These are phyloP conservation scores for Erysiphe pulchra DNA, from an alignment of 2,329 filamentous ascomycete species.

Conservation along the genomic window DNA sequence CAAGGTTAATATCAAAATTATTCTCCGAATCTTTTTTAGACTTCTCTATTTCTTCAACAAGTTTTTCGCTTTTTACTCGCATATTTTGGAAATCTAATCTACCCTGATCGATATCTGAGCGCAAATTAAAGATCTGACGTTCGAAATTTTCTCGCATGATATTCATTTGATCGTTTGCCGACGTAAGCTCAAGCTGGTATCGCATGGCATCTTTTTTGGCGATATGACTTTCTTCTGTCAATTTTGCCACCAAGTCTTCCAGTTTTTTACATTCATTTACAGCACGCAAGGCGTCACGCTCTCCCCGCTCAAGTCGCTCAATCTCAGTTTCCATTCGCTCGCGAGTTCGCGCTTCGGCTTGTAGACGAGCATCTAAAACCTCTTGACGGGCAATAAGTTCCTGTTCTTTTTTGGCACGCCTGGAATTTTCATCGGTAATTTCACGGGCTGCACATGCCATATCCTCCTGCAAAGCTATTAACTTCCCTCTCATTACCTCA, in stretches of 20 bases:
- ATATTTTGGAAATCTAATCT: slow-evolving; percentile 58
- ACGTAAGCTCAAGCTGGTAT: slow-evolving; percentile 59
- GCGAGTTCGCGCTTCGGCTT: slow-evolving; percentile 44
- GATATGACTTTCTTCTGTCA: slow-evolving; percentile 36
- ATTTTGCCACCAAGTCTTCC: slow-evolving; percentile 26
- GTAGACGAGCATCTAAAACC: slow-evolving; percentile 51
- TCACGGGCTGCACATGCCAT: slow-evolving; percentile 58
- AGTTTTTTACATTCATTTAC: slow-evolving; percentile 35
- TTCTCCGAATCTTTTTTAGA: slow-evolving; percentile 32
- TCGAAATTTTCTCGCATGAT: slow-evolving; percentile 61
- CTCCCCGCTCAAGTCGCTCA: slow-evolving; percentile 35
- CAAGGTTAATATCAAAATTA: slow-evolving; percentile 29
- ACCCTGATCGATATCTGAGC: slow-evolving; percentile 50
- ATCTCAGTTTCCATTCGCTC: slow-evolving; percentile 42
- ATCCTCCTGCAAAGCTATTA: slow-evolving; percentile 65
- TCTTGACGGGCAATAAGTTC: slow-evolving; percentile 57
- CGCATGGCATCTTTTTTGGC: slow-evolving; percentile 20
- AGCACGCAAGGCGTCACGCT: slow-evolving; percentile 37
- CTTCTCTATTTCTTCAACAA: slow-evolving; percentile 56
- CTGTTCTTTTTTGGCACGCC: slow-evolving; percentile 54
- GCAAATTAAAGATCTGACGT: slow-evolving; percentile 45
- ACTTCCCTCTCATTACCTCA: slow-evolving; percentile 61
- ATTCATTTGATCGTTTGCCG: slow-evolving; percentile 66
- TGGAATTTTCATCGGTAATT: slow-evolving; percentile 58
- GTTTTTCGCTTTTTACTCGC: slow-evolving; percentile 58